These are phyloP conservation scores for Colletotrichum sp. DNA, from an alignment of 2,329 filamentous ascomycete genomes.

Conservation along the genomic window DNA sequence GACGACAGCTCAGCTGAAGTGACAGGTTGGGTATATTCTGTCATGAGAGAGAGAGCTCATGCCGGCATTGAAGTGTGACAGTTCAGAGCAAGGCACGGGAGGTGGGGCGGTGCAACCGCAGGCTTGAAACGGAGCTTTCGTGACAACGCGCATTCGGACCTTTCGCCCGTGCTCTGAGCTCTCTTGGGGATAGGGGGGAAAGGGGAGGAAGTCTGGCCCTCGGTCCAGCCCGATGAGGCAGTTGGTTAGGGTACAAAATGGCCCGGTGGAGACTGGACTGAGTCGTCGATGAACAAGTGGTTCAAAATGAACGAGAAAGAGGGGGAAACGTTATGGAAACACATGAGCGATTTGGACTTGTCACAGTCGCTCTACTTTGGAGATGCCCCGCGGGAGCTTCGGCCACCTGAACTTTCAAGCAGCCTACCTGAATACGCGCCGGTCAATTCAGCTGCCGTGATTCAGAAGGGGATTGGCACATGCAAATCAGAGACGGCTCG, in stretches of 20 bases:
- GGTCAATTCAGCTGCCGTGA: background rate
- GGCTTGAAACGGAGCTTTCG: slow-evolving; percentile 17
- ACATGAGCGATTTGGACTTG: background rate
- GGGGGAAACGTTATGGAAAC: background rate
- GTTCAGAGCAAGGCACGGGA: background rate
- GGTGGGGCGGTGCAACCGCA: slow-evolving; percentile 15
- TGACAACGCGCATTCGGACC: slow-evolving; percentile 11
- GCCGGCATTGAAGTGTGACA: slow-evolving; percentile 13
- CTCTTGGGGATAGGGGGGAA: background rate
- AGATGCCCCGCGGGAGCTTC: background rate
- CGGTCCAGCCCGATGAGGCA: slow-evolving; percentile 17
- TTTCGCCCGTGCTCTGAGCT: slow-evolving; percentile 8
- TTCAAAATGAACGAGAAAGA: background rate
- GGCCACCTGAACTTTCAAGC: background rate
- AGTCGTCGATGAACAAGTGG: background rate
- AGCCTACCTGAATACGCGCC: background rate
- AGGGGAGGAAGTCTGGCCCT: background rate
- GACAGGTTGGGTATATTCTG: background rate
- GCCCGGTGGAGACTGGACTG: background rate
- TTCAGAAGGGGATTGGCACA: background rate
- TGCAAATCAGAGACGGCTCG: background rate
- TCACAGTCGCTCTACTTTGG: background rate
- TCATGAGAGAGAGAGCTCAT: background rate
- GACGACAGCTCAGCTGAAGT: background rate
- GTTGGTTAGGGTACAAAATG: background rate